phyloP scores from a whole-genome alignment of 495 filamentous ascomycete genomes.

The Zalerion maritima region DNA sequence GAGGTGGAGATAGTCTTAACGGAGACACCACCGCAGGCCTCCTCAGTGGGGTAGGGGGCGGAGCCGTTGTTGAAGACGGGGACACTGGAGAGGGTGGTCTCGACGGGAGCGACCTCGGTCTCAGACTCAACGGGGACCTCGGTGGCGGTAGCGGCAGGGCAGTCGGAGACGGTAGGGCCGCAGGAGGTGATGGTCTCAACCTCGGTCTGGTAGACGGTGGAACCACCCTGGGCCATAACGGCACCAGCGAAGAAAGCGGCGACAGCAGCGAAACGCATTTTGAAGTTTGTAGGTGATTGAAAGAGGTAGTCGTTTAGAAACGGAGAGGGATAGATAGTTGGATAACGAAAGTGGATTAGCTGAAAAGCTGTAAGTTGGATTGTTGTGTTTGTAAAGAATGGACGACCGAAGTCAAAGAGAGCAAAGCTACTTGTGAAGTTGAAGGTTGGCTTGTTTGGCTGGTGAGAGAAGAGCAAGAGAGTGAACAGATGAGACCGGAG shows the following conservation, averaged over 20 bases:
- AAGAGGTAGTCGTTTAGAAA: constrained; percentile 8
- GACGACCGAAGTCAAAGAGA: constrained; percentile 45
- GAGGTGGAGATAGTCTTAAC: constrained; percentile 27
- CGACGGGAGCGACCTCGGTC: no score
- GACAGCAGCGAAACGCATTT: constrained; percentile 33
- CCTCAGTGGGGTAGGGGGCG: constrained; percentile 1
- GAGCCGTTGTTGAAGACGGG: no score
- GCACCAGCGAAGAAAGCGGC: constrained; percentile 16
- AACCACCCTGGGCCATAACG: constrained; percentile 12
- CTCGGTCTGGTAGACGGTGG: constrained; percentile 42
- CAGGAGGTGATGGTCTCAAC: constrained; percentile 43
- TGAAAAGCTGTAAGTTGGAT: constrained; percentile 26
- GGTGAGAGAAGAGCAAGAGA: constrained; percentile 26
- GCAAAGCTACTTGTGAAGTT: constrained; percentile 27
- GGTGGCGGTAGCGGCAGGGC: constrained; percentile 13
- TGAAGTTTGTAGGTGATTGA: constrained; percentile 24
- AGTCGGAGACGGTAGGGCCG: constrained; percentile 26
- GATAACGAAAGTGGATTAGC: constrained; percentile 11
- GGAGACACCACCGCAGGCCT: constrained; percentile 18
- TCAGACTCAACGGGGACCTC: constrained; percentile 12
- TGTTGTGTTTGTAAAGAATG: constrained; percentile 36
- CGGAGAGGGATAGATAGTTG: constrained; percentile 20
- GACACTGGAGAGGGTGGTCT: no score
- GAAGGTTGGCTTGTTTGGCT: constrained; percentile 36
- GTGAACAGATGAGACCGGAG: constrained; percentile 16